Evolutionary conservation across 192 early-diverging fungal genomes (phyloP).

Genomic region (Podila horticola): DNA sequence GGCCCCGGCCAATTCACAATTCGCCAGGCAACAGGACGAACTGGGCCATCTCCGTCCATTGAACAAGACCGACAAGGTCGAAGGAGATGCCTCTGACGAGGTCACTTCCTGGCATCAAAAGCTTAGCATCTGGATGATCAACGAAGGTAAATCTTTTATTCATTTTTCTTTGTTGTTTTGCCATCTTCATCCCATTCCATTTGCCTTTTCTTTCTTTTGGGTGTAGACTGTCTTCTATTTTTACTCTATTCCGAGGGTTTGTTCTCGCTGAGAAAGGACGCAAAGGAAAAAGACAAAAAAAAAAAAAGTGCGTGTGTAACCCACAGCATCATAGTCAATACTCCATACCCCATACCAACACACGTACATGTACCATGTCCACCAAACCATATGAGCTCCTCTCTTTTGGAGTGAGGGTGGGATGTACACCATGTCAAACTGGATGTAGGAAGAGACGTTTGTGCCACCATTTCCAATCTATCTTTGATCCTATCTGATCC

Average conservation of each 20-base stretch:
- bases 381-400: too few relatives aligned
- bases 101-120: slow-evolving; percentile 33
- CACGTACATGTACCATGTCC: too few relatives aligned
- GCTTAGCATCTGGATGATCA: slow-evolving; percentile 60
- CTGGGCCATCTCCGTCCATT: slow-evolving; percentile 38
- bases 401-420: too few relatives aligned
- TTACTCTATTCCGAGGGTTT: neutral
- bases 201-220: too few relatives aligned
- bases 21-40: slow-evolving; percentile 9
- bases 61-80: neutral
- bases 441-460: too few relatives aligned
- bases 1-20: neutral
- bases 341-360: too few relatives aligned
- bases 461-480: too few relatives aligned
- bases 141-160: slow-evolving; percentile 48
- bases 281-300: too few relatives aligned
- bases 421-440: too few relatives aligned
- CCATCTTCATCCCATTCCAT: neutral
- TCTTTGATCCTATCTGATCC: too few relatives aligned
- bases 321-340: too few relatives aligned
- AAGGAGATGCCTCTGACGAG: neutral
- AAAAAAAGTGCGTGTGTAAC: too few relatives aligned
- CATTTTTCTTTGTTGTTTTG: neutral
- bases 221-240: neutral
- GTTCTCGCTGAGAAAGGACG: neutral